A percentile compares a stretch with the other conserved stretches of the same genome.
Conservation (phyloP, 2,329 filamentous ascomycete species). For the Fusarium poae region DNA sequence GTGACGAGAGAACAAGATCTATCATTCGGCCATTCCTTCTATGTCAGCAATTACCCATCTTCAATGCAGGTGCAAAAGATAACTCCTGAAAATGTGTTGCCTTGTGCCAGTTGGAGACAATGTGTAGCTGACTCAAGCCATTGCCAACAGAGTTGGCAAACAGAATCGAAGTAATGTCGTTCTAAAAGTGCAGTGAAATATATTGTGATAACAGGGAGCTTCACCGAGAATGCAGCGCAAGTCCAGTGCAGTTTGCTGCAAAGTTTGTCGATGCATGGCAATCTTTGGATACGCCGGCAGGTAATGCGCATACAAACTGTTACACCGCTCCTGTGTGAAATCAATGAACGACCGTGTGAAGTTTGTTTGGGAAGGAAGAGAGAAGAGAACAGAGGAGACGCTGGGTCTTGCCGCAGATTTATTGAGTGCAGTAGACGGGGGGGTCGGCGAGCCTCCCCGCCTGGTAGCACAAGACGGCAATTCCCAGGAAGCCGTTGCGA, state of each 20-base stretch:
- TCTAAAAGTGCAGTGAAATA: conserved; percentile 1
- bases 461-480: not conserved
- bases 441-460: not conserved
- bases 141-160: not conserved
- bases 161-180: not conserved
- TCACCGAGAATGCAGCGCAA: not conserved
- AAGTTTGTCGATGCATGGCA: not conserved
- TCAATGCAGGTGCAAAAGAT: not conserved
- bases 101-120: not conserved
- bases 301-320: not conserved
- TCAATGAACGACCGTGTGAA: not conserved
- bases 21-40: not conserved
- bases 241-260: not conserved
- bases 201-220: not conserved
- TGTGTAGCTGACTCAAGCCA: not conserved
- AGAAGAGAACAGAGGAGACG: conserved; percentile 7
- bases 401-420: not conserved
- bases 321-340: conserved; percentile 4
- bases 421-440: not conserved
- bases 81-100: not conserved
- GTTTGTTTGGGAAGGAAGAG: not conserved
- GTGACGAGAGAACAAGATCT: conserved; percentile 4
- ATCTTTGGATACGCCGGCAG: not conserved
- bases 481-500: not conserved
- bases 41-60: not conserved